Conservation (phyloP, 148 eudicot species). For the Chenopodium album region DNA sequence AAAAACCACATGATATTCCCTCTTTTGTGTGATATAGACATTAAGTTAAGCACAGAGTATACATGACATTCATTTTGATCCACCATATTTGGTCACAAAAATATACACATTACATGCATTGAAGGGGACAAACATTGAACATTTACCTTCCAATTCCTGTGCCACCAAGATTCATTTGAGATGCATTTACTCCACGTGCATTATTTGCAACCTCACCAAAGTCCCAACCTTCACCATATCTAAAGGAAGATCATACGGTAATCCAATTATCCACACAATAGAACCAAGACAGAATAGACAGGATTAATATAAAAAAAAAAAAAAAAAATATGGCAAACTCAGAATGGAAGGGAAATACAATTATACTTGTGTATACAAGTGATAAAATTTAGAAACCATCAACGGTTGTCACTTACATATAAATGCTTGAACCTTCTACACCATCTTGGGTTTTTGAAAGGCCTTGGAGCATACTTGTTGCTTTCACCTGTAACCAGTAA, state of each 20-base stretch:
- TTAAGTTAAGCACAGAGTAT: neutral
- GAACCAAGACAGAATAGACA: neutral
- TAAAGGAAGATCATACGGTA: slow-evolving; percentile 26
- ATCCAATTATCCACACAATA: neutral
- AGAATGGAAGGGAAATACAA: too few relatives aligned
- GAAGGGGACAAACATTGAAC: neutral
- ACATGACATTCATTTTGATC: neutral
- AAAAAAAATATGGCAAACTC: too few relatives aligned
- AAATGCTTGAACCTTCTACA: slow-evolving; percentile 82
- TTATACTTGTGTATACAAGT: neutral
- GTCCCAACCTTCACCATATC: slow-evolving; percentile 99
- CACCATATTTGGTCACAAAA: neutral
- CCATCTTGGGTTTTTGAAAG: slow-evolving; percentile 53
- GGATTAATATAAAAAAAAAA: neutral
- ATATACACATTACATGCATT: neutral
- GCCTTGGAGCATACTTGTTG: slow-evolving; percentile 53
- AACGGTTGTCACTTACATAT: slow-evolving; percentile 55
- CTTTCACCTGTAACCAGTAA: slow-evolving; percentile 58
- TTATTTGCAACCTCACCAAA: slow-evolving; percentile 91
- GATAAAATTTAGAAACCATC: slow-evolving; percentile 2
- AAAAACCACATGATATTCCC: neutral
- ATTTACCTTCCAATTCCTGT: slow-evolving; percentile 94
- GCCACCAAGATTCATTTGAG: slow-evolving; percentile 81
- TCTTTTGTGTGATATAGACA: neutral
- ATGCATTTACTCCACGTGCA: slow-evolving; percentile 88